Conservation (phyloP, 768 basidiomycete species). For the Terana coerulea region DNA sequence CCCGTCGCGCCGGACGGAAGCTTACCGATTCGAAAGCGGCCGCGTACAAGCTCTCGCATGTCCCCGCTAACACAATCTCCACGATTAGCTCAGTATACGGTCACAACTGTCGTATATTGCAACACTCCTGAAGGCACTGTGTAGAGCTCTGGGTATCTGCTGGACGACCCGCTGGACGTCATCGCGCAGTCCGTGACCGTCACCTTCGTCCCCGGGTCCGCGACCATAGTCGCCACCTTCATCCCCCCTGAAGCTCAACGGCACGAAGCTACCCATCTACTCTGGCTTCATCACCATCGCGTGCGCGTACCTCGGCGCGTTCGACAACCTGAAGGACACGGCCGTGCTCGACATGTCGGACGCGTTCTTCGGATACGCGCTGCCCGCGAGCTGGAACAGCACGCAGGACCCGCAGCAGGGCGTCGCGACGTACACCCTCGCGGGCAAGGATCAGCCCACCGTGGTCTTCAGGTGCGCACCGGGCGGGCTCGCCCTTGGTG, state of each 20-base stretch:
- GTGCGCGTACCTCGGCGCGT: conserved; percentile 42
- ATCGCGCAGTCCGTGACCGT: conserved; percentile 41
- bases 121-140: not conserved
- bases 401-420: conserved; percentile 39
- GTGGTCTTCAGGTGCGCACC: conserved; percentile 17
- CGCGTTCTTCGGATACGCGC: conserved; percentile 36
- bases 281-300: conserved; percentile 48
- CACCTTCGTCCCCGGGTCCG: conserved; percentile 36
- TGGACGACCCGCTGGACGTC: conserved; percentile 48
- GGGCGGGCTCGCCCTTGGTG: too few species aligned
- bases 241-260: conserved; percentile 38
- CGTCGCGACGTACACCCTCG: conserved; percentile 45
- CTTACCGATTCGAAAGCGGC: conserved; percentile 42
- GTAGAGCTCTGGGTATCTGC: conserved; percentile 38
- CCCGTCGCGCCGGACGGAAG: too few species aligned
- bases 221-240: conserved; percentile 40
- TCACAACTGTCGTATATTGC: not conserved
- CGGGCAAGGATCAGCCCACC: conserved; percentile 36
- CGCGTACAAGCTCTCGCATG: conserved; percentile 44
- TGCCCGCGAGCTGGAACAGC: conserved; percentile 41
- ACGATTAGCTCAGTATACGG: conserved; percentile 36
- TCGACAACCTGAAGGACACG: conserved; percentile 38
- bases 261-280: conserved; percentile 48
- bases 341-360: conserved; percentile 50
- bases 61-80: conserved; percentile 51